phyloP scores from a whole-genome alignment of 495 filamentous ascomycete genomes.

The Aspergillus biplanus region DNA sequence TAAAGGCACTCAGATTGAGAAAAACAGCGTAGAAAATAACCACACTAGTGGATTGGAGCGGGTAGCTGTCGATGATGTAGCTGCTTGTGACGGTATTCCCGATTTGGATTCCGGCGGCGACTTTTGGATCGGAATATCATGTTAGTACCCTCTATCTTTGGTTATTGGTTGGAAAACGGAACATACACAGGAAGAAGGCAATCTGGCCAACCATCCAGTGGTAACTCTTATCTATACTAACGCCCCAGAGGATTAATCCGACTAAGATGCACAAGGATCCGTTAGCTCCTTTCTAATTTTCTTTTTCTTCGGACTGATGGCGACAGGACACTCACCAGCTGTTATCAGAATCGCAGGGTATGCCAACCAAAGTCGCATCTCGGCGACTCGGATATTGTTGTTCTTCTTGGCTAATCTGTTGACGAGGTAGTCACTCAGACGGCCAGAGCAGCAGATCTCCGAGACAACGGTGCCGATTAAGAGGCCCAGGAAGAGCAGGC shows the following conservation, averaged over 20 bases:
- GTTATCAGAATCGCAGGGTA: conserved; percentile 59
- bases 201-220: conserved; percentile 67
- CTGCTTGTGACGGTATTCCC: conserved; percentile 60
- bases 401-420: conserved; percentile 51
- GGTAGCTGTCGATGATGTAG: conserved; percentile 64
- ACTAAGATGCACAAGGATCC: conserved; percentile 23
- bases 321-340: conserved; percentile 36
- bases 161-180: not conserved
- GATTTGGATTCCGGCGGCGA: conserved; percentile 63
- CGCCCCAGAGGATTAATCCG: conserved; percentile 57
- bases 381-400: conserved; percentile 49
- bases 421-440: conserved; percentile 57
- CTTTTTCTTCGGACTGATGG: not conserved
- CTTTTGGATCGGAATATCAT: conserved; percentile 25
- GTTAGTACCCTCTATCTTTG: not conserved
- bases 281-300: not conserved
- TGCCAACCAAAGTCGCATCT: conserved; percentile 63
- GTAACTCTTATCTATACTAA: conserved; percentile 57
- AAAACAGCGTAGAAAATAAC: conserved; percentile 65
- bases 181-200: conserved; percentile 56
- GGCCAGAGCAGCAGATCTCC: conserved; percentile 58
- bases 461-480: conserved; percentile 59
- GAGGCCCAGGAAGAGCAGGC: conserved; percentile 60
- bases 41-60: conserved; percentile 59
- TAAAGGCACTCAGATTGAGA: conserved; percentile 58